Conservation (phyloP, 2,329 filamentous ascomycete genomes). For the Penicillium vulpinum region DNA sequence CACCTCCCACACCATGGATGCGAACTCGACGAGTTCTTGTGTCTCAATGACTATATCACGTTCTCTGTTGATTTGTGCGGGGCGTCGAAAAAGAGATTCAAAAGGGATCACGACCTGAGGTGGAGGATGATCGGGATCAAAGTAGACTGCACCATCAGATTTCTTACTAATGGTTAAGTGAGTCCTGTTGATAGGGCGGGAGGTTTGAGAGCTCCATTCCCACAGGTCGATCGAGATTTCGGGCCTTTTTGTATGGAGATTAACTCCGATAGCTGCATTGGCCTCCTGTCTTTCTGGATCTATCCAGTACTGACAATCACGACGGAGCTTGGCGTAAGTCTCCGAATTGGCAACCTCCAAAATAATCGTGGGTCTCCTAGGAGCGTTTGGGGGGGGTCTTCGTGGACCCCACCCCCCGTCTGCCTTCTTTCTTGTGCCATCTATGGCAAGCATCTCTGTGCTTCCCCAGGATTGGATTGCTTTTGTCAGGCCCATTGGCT, state of each 20-base stretch:
- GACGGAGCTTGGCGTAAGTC: background rate
- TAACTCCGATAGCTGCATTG: background rate
- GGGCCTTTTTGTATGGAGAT: background rate
- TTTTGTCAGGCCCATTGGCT: background rate
- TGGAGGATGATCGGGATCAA: background rate
- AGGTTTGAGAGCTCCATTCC: background rate
- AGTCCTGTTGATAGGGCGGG: background rate
- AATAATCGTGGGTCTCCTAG: background rate
- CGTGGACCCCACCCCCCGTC: constrained; percentile 1
- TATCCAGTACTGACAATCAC: background rate
- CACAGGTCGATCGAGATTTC: background rate
- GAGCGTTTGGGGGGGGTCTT: background rate
- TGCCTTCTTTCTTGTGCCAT: constrained; percentile 6
- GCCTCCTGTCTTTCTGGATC: background rate
- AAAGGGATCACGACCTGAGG: background rate
- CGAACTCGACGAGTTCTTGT: constrained; percentile 3
- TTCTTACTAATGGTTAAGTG: background rate
- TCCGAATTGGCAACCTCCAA: background rate
- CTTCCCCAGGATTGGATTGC: background rate
- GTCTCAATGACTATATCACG: background rate
- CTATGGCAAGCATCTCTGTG: background rate
- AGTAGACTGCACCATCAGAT: background rate
- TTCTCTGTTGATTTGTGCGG: background rate
- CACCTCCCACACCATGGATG: background rate
- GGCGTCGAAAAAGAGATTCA: background rate